phyloP scores from a whole-genome alignment of 2,329 filamentous ascomycete genomes.

The Mycosphaerelloides madeirae region DNA sequence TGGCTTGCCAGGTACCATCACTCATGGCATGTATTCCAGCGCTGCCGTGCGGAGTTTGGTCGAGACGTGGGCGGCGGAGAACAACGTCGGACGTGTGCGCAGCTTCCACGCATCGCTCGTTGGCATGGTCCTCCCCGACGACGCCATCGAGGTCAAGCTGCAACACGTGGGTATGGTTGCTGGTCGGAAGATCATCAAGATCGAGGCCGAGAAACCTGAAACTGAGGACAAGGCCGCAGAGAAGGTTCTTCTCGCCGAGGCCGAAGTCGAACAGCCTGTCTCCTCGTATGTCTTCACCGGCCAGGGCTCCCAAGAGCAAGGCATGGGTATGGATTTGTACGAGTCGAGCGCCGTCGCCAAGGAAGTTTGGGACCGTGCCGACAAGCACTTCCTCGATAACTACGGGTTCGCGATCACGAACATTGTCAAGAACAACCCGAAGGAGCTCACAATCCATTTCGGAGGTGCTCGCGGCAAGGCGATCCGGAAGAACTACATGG shows the following conservation, averaged over 20 bases:
- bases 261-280: conserved; percentile 94
- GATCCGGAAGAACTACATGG: conserved; percentile 98
- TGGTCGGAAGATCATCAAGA: conserved; percentile 98
- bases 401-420: conserved; percentile 98
- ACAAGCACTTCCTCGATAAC: conserved; percentile 97
- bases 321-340: conserved; percentile 99
- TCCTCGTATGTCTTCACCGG: conserved; percentile 98
- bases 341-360: conserved; percentile 87
- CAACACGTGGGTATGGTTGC: conserved; percentile 97
- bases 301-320: conserved; percentile 96
- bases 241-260: conserved; percentile 90
- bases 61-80: conserved; percentile 98
- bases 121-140: conserved; percentile 98
- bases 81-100: conserved; percentile 93
- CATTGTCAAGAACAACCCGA: conserved; percentile 99
- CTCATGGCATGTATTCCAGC: conserved; percentile 98
- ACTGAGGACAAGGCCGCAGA: conserved; percentile 96
- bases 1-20: conserved; percentile 93
- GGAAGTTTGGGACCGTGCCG: conserved; percentile 96
- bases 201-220: conserved; percentile 92
- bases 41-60: conserved; percentile 92
- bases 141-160: conserved; percentile 88
- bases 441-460: conserved; percentile 97
- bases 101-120: conserved; percentile 96
- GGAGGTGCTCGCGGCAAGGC: conserved; percentile 94